Base-by-base conservation (phyloP, 176 grass and related monocot genomes). In the Aegilops speltoides region DNA sequence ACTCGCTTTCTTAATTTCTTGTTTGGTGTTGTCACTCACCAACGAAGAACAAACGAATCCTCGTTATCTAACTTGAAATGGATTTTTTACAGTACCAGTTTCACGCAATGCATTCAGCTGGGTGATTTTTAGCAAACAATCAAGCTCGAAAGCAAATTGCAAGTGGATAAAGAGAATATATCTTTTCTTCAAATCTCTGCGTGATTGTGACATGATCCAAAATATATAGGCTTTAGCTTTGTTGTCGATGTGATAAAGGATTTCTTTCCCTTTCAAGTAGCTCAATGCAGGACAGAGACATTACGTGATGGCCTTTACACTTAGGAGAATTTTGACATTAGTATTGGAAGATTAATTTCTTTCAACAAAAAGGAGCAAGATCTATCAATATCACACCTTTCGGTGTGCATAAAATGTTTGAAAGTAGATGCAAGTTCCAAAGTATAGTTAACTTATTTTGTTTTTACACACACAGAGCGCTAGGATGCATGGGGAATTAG, bases 221-320 rank as follows among this genome's bases (percentile, higher is more conserved):
- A 85, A 91, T 73, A 82, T 73, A 78, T 73, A 88, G 64, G 41
- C 90, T 91, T 91, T 91, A 82, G 20, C 82, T 91, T 84, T 85
- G 64, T 66, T 88, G 37, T 59, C 68, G 46, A 56, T 45, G 24
- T 46, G 71, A 85, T 86, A 72, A 72, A 91, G 72, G 78, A 88
- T 88, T 86, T 91, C 0, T 81, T 88, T 82, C 86, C 78, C 60
- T 82, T 88, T 82, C 83, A 88, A 73, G 56, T 72, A 88, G 56
- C 78, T 34, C 72, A 64, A 77, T 85, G 77, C 38, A 45, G 73
- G 52, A 68, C 68, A 86, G 25, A 81, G 29, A 91, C 64, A 43
- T 64, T 57, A 78, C 32, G 6, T 32, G 50, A 76, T 70, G 5
- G 78, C 41, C 90, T 88, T 88, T 91, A 86, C 72, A 82, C 72